A percentile compares a stretch with the other conserved stretches of the same genome.
Conservation (phyloP, 768 basidiomycete species). For the Fomitopsis serialis region DNA sequence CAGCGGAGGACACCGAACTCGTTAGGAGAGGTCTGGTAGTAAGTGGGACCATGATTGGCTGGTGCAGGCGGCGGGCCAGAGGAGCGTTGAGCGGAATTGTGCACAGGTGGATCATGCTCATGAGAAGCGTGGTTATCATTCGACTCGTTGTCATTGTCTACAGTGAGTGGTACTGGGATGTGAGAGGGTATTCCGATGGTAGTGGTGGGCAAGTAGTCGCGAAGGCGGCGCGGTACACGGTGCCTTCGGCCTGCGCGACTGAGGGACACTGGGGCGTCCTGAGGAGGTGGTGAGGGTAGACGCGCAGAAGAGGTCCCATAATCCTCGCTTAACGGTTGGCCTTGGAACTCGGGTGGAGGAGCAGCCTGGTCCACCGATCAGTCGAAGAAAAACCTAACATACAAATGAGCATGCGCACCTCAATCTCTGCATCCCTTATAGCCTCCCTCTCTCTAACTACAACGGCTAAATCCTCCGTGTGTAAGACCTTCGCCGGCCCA, state of each 20-base stretch:
- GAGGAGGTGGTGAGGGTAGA: background rate
- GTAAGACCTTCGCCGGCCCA: too few species aligned
- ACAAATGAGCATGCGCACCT: background rate
- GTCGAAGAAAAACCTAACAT: background rate
- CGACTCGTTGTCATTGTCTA: background rate
- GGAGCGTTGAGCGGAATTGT: background rate
- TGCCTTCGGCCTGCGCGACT: background rate
- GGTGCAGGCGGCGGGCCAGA: background rate
- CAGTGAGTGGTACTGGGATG: background rate
- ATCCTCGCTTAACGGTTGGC: background rate
- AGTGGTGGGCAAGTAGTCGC: background rate
- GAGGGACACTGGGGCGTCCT: background rate
- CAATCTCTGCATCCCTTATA: background rate
- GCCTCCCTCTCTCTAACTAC: background rate
- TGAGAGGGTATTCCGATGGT: background rate
- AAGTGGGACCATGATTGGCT: background rate
- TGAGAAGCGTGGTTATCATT: background rate
- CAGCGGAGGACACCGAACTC: background rate
- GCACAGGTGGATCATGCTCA: background rate
- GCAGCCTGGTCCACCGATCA: background rate
- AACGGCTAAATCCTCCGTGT: background rate
- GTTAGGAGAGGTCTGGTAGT: background rate
- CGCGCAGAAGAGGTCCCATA: background rate
- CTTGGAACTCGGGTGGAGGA: too few species aligned
- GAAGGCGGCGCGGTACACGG: background rate